These are phyloP conservation scores for Acanthamoeba castellanii DNA, from an alignment of 208 protist species.

Conservation along the genomic window DNA sequence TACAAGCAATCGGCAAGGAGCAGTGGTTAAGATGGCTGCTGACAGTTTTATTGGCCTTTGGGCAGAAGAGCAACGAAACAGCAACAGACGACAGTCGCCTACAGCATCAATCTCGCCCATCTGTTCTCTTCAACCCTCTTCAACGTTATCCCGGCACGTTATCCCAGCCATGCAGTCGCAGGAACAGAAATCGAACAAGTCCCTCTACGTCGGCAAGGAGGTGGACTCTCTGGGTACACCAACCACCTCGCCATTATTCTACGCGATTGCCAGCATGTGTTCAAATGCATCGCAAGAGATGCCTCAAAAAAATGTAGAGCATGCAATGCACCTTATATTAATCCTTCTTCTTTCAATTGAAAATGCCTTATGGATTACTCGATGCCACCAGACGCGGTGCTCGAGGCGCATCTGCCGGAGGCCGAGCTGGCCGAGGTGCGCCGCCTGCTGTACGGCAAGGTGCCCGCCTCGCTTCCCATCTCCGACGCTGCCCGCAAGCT, in stretches of 20 bases:
- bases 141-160: no score
- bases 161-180: slow-evolving; percentile 2
- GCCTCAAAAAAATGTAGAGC: not conserved
- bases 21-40: no score
- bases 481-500: slow-evolving; percentile 7
- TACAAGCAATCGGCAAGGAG: no score
- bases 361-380: no score
- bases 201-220: slow-evolving; percentile 14
- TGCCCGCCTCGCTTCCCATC: not conserved
- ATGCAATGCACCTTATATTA: not conserved
- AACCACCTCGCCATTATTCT: not conserved
- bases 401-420: slow-evolving; percentile 65
- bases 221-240: slow-evolving; percentile 22
- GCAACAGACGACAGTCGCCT: not conserved
- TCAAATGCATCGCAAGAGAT: no score
- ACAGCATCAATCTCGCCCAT: not conserved
- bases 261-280: no score
- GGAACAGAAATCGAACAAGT: not conserved
- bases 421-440: slow-evolving; percentile 67
- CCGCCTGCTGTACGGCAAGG: slow-evolving; percentile 77
- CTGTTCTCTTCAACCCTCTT: not conserved
- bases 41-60: no score
- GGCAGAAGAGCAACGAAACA: not conserved
- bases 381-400: slow-evolving; percentile 44
- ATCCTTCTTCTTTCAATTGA: not conserved